phyloP scores from a whole-genome alignment of 305 asterid species.

The Salvia sclarea region DNA sequence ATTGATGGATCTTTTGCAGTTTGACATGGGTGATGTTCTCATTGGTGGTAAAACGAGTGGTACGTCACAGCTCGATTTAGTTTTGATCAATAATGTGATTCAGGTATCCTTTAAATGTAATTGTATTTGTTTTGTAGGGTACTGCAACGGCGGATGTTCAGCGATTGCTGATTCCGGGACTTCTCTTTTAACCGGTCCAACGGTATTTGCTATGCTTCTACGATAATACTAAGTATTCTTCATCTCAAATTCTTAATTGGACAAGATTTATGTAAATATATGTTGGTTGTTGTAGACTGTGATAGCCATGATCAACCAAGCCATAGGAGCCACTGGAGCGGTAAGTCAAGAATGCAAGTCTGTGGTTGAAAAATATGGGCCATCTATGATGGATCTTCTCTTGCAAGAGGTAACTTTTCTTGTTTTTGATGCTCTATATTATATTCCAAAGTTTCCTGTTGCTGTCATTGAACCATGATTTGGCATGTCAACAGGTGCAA shows the following conservation, averaged over 20 bases:
- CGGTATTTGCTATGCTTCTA: slow-evolving; percentile 45
- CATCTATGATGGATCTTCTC: slow-evolving; percentile 67
- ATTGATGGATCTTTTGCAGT: slow-evolving; percentile 35
- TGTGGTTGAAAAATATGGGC: slow-evolving; percentile 73
- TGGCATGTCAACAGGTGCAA: slow-evolving; percentile 42
- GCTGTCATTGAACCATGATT: slow-evolving; percentile 2
- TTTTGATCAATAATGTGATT: neutral
- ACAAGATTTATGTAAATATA: neutral
- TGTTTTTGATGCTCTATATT: neutral
- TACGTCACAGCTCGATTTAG: slow-evolving; percentile 27
- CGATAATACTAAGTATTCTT: neutral
- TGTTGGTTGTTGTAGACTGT: slow-evolving; percentile 42
- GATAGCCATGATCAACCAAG: slow-evolving; percentile 83
- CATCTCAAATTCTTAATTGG: too few species aligned
- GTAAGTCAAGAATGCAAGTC: slow-evolving; percentile 87
- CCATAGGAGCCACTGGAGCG: slow-evolving; percentile 88
- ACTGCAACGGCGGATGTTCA: slow-evolving; percentile 71
- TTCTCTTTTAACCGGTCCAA: slow-evolving; percentile 89
- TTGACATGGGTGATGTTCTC: slow-evolving; percentile 77
- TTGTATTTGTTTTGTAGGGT: slow-evolving; percentile 42
- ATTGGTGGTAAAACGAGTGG: slow-evolving; percentile 72
- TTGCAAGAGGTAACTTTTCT: slow-evolving; percentile 46
- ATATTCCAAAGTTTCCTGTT: neutral
- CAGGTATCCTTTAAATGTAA: neutral
- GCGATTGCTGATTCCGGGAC: slow-evolving; percentile 99